These are phyloP conservation scores for Drechmeria coniospora DNA, from an alignment of 2,329 filamentous ascomycete species.

Conservation along the genomic window DNA sequence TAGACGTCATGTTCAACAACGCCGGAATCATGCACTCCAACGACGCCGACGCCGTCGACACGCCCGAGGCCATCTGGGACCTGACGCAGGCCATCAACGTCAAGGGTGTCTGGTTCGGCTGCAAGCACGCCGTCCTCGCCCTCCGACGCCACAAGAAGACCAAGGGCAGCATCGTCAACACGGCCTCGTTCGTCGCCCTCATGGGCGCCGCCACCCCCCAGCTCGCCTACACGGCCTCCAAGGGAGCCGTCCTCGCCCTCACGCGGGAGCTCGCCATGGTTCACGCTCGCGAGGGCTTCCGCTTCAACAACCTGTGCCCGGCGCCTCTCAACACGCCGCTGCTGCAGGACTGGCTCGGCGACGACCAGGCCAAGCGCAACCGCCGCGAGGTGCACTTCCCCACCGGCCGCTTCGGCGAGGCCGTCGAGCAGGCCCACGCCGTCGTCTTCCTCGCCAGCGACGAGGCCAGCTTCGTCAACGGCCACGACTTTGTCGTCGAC, in stretches of 20 bases:
- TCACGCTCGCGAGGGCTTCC: conserved; percentile 73
- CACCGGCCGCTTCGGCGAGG: conserved; percentile 74
- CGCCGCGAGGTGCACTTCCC: conserved; percentile 85
- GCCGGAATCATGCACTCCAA: conserved; percentile 90
- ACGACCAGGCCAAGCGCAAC: conserved; percentile 66
- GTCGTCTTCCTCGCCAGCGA: conserved; percentile 79
- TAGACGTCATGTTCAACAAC: conserved; percentile 95
- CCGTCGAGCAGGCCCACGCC: conserved; percentile 83
- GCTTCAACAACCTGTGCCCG: conserved; percentile 84
- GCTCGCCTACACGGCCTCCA: conserved; percentile 84
- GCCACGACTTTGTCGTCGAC: conserved; percentile 85
- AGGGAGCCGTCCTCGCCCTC: conserved; percentile 80
- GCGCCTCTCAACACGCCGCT: conserved; percentile 85
- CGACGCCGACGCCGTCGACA: conserved; percentile 67
- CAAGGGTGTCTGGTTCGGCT: conserved; percentile 95
- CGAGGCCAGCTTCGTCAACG: conserved; percentile 81
- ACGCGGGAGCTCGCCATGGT: conserved; percentile 85
- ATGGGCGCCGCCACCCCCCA: conserved; percentile 80
- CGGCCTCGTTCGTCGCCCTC: conserved; percentile 73
- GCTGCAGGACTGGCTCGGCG: conserved; percentile 84
- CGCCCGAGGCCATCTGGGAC: conserved; percentile 85
- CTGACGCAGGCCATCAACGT: conserved; percentile 89
- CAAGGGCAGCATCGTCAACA: conserved; percentile 77
- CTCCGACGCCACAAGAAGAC: conserved; percentile 69
- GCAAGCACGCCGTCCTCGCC: conserved; percentile 77